These are phyloP conservation scores for Scheffersomyces cryptocercus DNA, from an alignment of 1,139 yeast species.

Conservation along the genomic window DNA sequence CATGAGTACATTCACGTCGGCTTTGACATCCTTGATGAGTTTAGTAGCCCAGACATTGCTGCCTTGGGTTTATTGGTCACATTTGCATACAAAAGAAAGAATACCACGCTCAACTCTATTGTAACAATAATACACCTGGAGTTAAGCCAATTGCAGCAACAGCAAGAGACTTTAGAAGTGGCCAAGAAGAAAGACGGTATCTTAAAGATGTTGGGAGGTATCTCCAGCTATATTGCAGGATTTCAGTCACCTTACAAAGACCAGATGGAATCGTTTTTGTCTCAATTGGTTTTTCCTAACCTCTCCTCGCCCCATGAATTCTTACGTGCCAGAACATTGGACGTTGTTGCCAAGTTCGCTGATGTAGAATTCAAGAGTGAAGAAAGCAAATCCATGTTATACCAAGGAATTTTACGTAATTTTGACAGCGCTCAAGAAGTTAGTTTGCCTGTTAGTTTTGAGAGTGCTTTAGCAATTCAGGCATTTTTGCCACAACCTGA, in stretches of 20 bases:
- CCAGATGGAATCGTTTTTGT: slow-evolving; percentile 72
- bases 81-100: slow-evolving; percentile 65
- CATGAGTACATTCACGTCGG: slow-evolving; percentile 84
- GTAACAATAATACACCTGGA: slow-evolving; percentile 64
- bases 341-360: slow-evolving; percentile 70
- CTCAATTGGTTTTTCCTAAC: slow-evolving; percentile 68
- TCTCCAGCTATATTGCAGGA: slow-evolving; percentile 58
- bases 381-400: slow-evolving; percentile 53
- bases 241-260: slow-evolving; percentile 58
- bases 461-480: slow-evolving; percentile 85
- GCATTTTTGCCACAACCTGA: slow-evolving; percentile 66
- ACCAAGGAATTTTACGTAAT: slow-evolving; percentile 66
- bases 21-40: slow-evolving; percentile 65
- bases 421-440: slow-evolving; percentile 46
- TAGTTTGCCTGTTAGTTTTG: slow-evolving; percentile 76
- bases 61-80: slow-evolving; percentile 65
- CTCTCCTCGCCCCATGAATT: slow-evolving; percentile 68
- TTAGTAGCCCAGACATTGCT: slow-evolving; percentile 65
- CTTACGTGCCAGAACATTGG: slow-evolving; percentile 82
- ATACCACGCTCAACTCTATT: slow-evolving; percentile 61
- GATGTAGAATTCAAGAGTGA: slow-evolving; percentile 55
- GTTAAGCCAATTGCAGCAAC: slow-evolving; percentile 41
- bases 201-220: slow-evolving; percentile 72
- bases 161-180: slow-evolving; percentile 50
- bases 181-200: slow-evolving; percentile 82